Conservation (phyloP, 805 yeast genomes). For the Debaryomyces hansenii region DNA sequence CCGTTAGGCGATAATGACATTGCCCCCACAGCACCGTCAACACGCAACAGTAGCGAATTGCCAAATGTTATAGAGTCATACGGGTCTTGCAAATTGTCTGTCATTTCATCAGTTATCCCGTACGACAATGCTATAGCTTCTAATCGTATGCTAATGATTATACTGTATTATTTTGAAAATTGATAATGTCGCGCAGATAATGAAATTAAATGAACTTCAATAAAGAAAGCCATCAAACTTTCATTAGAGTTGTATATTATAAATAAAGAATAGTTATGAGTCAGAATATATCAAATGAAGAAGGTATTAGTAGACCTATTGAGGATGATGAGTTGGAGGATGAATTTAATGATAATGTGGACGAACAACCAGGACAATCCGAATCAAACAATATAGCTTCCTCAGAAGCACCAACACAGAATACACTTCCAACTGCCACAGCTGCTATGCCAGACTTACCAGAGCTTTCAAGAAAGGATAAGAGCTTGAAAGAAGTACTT, state of each 20-base stretch:
- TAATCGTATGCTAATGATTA: too few species aligned
- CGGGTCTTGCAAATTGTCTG: conserved; percentile 17
- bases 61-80: conserved; percentile 65
- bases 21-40: conserved; percentile 90
- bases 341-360: conserved; percentile 23
- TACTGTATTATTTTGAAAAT: neutral
- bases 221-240: neutral
- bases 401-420: conserved; percentile 4
- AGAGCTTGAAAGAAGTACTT: conserved; percentile 78
- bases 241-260: neutral
- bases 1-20: conserved; percentile 89
- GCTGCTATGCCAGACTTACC: conserved; percentile 53
- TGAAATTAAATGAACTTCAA: neutral
- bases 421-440: conserved; percentile 9
- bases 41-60: conserved; percentile 75
- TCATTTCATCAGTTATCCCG: conserved; percentile 1
- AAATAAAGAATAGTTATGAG: conserved; percentile 3
- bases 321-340: conserved; percentile 22
- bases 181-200: neutral
- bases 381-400: neutral
- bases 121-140: too few species aligned
- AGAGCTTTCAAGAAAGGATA: conserved; percentile 73
- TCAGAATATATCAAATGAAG: conserved; percentile 1
- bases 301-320: conserved; percentile 6
- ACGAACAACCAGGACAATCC: conserved; percentile 8